phyloP scores from a whole-genome alignment of 306 rosid genomes.

The Oxytropis ochrocephala region DNA sequence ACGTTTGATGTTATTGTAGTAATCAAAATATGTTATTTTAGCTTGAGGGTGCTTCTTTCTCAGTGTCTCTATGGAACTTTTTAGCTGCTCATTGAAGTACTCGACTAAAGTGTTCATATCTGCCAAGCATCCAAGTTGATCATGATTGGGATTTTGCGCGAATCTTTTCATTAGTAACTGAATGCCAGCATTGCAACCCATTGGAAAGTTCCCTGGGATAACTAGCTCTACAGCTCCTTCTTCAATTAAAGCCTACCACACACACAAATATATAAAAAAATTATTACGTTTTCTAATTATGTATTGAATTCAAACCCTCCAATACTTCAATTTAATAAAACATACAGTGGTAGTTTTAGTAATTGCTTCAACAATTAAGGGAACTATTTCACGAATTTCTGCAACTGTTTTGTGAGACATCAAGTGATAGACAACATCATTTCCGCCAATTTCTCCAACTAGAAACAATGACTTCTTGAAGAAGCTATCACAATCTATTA shows the following conservation, averaged over 20 bases:
- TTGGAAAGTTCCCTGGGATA: neutral
- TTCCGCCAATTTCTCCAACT: constrained; percentile 6
- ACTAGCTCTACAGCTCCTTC: neutral
- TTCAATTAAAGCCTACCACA: neutral
- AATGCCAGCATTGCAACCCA: neutral
- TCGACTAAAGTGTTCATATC: constrained; percentile 24
- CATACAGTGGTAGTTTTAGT: neutral
- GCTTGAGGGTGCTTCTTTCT: constrained; percentile 25
- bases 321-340: too few species aligned
- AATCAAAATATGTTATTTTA: neutral
- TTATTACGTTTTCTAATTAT: neutral
- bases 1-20: too few species aligned
- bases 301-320: neutral
- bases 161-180: constrained; percentile 10
- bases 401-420: too few species aligned
- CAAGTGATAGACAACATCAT: neutral
- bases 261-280: neutral
- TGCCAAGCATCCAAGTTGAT: constrained; percentile 42
- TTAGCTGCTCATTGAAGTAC: constrained; percentile 29
- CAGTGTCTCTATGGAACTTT: constrained; percentile 9
- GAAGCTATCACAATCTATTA: neutral
- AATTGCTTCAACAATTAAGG: neutral
- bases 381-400: neutral
- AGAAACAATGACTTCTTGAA: neutral
- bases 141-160: neutral